Base-by-base conservation (phyloP, 2,329 filamentous ascomycete species). In the Colletotrichum sublineola region DNA sequence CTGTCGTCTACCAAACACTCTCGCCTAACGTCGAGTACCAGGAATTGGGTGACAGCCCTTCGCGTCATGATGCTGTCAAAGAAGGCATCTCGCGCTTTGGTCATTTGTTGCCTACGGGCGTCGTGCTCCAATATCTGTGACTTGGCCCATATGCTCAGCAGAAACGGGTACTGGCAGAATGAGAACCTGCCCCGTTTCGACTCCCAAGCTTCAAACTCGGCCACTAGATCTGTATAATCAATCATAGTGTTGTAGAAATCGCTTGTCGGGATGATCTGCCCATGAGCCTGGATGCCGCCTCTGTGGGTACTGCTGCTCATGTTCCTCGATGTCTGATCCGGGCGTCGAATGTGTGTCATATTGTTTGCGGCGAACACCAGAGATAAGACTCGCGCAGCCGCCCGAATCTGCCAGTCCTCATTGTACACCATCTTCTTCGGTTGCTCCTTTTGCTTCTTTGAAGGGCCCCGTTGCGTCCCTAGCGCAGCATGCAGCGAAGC, bases 141-240 rank as follows among this genome's bases (percentile, higher is more conserved):
- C 81, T 98, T 98, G 38, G 95, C 93, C 85, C 94, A 95, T 75
- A 98, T 95, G 74, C 94, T 97, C 52, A 98, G 86, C 76, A 97
- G 91, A 77, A 97, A 97, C 0, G 95, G 94, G 77, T 97, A 97
- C 79, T 97, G 94, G 79, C 95, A 97, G 78, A 98, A 97, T 0
- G 93, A 89, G 79, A 97, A 97, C 75, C 91, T 94, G 29, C 88
- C 87, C 63, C 88, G 87, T 75, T 89, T 92, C 5, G 89, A 88
- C 79, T 97, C 95, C 95, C 95, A 98, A 12, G 90, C 87, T 78
- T 97, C 94, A 77, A 97, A 97, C 79, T 98, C 95, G 0, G 89
- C 89, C 58, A 96, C 89, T 8, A 97, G 86, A 78, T 97, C 94
- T n/a, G 92, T 90, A 77, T 94, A 94, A 79, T 98, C 95, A 12